phyloP scores from a whole-genome alignment of 495 filamentous ascomycete species.

The Cercophora samala region DNA sequence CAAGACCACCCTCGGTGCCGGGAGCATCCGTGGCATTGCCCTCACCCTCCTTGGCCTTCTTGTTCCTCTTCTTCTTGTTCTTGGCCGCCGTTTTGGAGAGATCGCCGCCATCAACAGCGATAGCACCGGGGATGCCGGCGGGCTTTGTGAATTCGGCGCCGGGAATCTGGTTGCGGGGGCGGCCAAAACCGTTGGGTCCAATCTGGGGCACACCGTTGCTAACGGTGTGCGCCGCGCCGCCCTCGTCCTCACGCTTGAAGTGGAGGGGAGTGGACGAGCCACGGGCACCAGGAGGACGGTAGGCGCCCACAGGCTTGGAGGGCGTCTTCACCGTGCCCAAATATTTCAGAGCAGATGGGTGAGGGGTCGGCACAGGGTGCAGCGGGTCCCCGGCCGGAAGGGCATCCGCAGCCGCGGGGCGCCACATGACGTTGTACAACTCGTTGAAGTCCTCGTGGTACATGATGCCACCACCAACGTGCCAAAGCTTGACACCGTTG shows the following conservation, averaged over 20 bases:
- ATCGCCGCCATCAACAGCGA: conserved; percentile 56
- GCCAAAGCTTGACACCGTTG: conserved; percentile 94
- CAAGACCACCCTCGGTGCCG: conserved; percentile 35
- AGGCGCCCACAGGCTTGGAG: conserved; percentile 90
- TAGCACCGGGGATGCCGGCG: conserved; percentile 67
- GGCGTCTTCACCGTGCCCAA: conserved; percentile 84
- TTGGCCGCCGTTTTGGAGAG: conserved; percentile 85
- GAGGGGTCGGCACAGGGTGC: conserved; percentile 72
- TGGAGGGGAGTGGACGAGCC: conserved; percentile 83
- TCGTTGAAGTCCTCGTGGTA: conserved; percentile 93
- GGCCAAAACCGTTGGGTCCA: conserved; percentile 76
- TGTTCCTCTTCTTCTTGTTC: conserved; percentile 99
- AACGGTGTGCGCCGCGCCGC: conserved; percentile 79
- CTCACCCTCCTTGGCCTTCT: conserved; percentile 90
- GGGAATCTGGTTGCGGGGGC: conserved; percentile 52
- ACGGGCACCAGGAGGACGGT: conserved; percentile 93
- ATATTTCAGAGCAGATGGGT: conserved; percentile 79
- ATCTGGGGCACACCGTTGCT: conserved; percentile 70
- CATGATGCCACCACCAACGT: conserved; percentile 84
- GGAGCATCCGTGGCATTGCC: conserved; percentile 44
- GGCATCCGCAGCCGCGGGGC: conserved; percentile 61
- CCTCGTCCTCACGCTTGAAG: conserved; percentile 97
- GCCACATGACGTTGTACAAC: conserved; percentile 89
- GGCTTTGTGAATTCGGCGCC: conserved; percentile 50
- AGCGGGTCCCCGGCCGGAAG: conserved; percentile 70